These are phyloP conservation scores for Chlorociboria aeruginascens DNA, from an alignment of 495 filamentous ascomycete genomes.

Conservation along the genomic window DNA sequence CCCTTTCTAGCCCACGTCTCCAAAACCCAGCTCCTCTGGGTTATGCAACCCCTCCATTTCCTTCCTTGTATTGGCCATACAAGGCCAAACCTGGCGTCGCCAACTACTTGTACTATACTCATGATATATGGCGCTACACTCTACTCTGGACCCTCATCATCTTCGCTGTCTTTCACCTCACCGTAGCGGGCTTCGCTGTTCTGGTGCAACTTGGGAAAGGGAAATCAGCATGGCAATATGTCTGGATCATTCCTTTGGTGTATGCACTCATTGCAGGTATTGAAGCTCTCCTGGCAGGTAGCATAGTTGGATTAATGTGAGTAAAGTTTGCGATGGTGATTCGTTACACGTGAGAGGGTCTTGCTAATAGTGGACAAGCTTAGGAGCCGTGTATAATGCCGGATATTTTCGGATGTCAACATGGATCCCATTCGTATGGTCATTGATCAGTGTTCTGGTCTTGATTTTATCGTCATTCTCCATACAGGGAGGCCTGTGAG, in stretches of 20 bases:
- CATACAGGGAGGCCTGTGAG: constrained; percentile 84
- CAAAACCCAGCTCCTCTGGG: constrained; percentile 22
- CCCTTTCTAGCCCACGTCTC: constrained; percentile 4
- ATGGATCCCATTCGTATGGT: constrained; percentile 94
- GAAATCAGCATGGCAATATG: constrained; percentile 52
- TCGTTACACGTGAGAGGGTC: neutral
- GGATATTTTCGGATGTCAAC: constrained; percentile 92
- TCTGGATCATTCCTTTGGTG: constrained; percentile 65
- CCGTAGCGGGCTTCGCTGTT: constrained; percentile 61
- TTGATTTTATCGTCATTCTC: constrained; percentile 88
- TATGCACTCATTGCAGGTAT: constrained; percentile 64
- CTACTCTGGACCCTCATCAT: constrained; percentile 76
- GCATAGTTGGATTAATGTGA: constrained; percentile 79
- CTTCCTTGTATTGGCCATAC: constrained; percentile 76
- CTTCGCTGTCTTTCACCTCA: constrained; percentile 53
- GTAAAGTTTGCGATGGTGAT: constrained; percentile 22
- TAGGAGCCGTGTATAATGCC: constrained; percentile 77
- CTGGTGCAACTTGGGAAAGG: constrained; percentile 50
- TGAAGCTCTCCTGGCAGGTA: constrained; percentile 79
- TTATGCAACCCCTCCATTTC: constrained; percentile 68
- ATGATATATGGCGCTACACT: constrained; percentile 87
- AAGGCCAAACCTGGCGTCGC: constrained; percentile 33
- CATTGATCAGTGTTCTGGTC: constrained; percentile 79
- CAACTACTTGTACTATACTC: constrained; percentile 63
- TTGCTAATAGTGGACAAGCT: constrained; percentile 33